phyloP scores from a whole-genome alignment of 768 basidiomycete species.

The Collybia sp. region DNA sequence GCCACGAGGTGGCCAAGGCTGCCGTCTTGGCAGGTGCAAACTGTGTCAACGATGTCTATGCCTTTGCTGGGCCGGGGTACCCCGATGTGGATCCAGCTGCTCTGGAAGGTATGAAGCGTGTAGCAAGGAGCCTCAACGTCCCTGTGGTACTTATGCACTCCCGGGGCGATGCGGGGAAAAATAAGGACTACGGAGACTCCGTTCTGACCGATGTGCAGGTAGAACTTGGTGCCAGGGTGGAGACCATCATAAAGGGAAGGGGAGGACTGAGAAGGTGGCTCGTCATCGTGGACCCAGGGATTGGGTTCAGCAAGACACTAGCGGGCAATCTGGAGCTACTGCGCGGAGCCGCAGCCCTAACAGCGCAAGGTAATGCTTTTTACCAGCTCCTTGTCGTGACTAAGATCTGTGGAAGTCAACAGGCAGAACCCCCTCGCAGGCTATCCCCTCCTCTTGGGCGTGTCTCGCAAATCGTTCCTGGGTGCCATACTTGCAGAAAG shows the following conservation, averaged over 20 bases:
- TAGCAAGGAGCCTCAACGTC: constrained; percentile 59
- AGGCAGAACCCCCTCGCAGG: constrained; percentile 47
- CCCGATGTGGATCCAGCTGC: constrained; percentile 25
- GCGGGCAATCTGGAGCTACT: constrained; percentile 72
- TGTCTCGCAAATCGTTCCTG: constrained; percentile 83
- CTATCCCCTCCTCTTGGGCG: constrained; percentile 68
- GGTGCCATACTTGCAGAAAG: constrained; percentile 54
- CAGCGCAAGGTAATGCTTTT: constrained; percentile 28
- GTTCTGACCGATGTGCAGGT: constrained; percentile 63
- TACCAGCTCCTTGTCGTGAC: constrained; percentile 1
- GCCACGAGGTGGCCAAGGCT: constrained; percentile 70
- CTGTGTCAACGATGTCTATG: constrained; percentile 91
- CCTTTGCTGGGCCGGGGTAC: constrained; percentile 54
- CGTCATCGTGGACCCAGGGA: constrained; percentile 85
- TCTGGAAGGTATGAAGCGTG: constrained; percentile 56
- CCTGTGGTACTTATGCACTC: constrained; percentile 96
- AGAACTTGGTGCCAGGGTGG: constrained; percentile 71
- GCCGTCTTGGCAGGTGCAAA: constrained; percentile 82
- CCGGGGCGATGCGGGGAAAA: constrained; percentile 70
- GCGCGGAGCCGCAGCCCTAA: constrained; percentile 42
- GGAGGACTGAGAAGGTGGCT: constrained; percentile 85
- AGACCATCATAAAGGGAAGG: constrained; percentile 55
- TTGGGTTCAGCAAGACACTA: constrained; percentile 90
- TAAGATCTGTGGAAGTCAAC: constrained; percentile 7
- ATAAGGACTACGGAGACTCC: constrained; percentile 60